Evolutionary conservation across 2,329 filamentous ascomycete genomes (phyloP).

Genomic region (Hypoxylon sp.): DNA sequence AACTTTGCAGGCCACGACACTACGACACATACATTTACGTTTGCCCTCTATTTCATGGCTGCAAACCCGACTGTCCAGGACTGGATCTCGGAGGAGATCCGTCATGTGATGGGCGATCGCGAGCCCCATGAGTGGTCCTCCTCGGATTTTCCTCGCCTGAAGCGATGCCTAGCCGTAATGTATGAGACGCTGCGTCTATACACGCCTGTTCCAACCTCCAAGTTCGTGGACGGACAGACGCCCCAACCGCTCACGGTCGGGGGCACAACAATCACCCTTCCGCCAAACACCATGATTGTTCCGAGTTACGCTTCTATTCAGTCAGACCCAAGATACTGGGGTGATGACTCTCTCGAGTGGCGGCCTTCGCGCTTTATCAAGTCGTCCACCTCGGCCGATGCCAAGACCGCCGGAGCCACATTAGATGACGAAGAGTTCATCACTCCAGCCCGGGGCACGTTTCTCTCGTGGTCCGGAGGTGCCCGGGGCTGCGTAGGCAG

Average conservation of each 20-base stretch:
- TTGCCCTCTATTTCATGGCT: constrained; percentile 58
- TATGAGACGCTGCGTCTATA: constrained; percentile 59
- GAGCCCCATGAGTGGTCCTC: constrained; percentile 27
- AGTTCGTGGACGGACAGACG: constrained; percentile 41
- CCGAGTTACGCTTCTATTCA: constrained; percentile 41
- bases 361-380: constrained; percentile 41
- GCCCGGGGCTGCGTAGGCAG: constrained; percentile 48
- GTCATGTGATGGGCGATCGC: constrained; percentile 25
- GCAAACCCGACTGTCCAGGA: constrained; percentile 58
- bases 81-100: constrained; percentile 58
- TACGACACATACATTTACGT: constrained; percentile 59
- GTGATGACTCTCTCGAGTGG: constrained; percentile 39
- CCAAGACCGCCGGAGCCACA: background rate
- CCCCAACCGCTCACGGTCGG: constrained; percentile 35
- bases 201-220: constrained; percentile 48
- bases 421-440: constrained; percentile 37
- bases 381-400: background rate
- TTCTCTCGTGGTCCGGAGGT: constrained; percentile 50
- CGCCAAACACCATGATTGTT: constrained; percentile 33
- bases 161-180: constrained; percentile 56
- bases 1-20: constrained; percentile 62
- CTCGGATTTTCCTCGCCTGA: constrained; percentile 55
- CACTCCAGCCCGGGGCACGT: constrained; percentile 38
- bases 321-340: constrained; percentile 42
- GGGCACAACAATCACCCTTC: constrained; percentile 29